These are phyloP conservation scores for Alternaria brassicae DNA, from an alignment of 2,329 filamentous ascomycete genomes.

Conservation along the genomic window DNA sequence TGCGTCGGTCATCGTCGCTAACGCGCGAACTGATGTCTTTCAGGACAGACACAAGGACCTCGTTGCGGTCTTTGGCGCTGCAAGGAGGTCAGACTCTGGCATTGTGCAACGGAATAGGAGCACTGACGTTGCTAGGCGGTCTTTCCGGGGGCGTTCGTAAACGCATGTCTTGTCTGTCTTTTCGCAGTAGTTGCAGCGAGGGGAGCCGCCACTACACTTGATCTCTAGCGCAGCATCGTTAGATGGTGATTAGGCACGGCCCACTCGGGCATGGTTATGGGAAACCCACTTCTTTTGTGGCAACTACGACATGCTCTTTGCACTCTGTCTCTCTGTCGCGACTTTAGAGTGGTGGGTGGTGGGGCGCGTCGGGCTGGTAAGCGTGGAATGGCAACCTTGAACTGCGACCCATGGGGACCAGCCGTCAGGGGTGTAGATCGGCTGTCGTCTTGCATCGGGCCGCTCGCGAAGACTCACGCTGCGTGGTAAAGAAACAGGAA, in stretches of 20 bases:
- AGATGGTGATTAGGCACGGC: not conserved
- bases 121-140: constrained; percentile 36
- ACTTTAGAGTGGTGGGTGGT: constrained; percentile 6
- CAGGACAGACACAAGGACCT: constrained; percentile 18
- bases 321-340: constrained; percentile 15
- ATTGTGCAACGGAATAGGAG: not conserved
- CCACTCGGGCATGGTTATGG: not conserved
- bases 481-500: not conserved
- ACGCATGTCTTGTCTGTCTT: constrained; percentile 34
- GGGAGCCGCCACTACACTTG: constrained; percentile 44
- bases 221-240: constrained; percentile 30
- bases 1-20: constrained; percentile 14
- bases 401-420: constrained; percentile 3
- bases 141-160: constrained; percentile 40
- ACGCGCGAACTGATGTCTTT: constrained; percentile 27
- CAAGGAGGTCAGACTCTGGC: constrained; percentile 1
- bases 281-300: constrained; percentile 23
- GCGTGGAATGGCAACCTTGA: constrained; percentile 17
- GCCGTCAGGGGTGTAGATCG: not conserved
- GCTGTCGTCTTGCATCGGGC: constrained; percentile 13
- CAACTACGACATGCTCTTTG: constrained; percentile 22
- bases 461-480: constrained; percentile 4
- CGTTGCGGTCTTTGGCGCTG: constrained; percentile 25
- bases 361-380: constrained; percentile 11
- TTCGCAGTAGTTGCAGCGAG: constrained; percentile 41